These are phyloP conservation scores for Trypethelium eluteriae DNA, from an alignment of 495 filamentous ascomycete genomes.

Conservation along the genomic window DNA sequence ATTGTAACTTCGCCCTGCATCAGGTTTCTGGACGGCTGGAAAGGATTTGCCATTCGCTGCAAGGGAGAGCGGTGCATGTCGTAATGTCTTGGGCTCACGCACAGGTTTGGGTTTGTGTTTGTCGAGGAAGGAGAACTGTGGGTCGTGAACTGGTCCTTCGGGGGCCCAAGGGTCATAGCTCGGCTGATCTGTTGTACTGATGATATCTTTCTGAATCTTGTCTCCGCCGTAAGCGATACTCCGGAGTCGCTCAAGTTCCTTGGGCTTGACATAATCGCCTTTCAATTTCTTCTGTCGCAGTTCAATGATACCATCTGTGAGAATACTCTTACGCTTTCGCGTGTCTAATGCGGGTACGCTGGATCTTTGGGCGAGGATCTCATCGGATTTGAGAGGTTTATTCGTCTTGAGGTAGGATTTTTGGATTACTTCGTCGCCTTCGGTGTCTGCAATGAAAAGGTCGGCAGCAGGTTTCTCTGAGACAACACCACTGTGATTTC, in stretches of 20 bases:
- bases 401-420: slow-evolving; percentile 55
- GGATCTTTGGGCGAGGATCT: slow-evolving; percentile 80
- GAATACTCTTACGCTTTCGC: slow-evolving; percentile 59
- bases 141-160: slow-evolving; percentile 35
- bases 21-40: slow-evolving; percentile 70
- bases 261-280: slow-evolving; percentile 64
- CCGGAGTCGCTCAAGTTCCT: slow-evolving; percentile 69
- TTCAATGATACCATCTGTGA: slow-evolving; percentile 61
- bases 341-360: slow-evolving; percentile 67
- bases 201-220: slow-evolving; percentile 46
- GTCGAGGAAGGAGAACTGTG: slow-evolving; percentile 41
- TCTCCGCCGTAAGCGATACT: slow-evolving; percentile 57
- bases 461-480: slow-evolving; percentile 69
- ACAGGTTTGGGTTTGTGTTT: slow-evolving; percentile 42
- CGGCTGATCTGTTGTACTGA: slow-evolving; percentile 45
- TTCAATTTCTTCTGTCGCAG: slow-evolving; percentile 61
- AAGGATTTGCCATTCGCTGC: slow-evolving; percentile 66
- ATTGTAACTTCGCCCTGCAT: slow-evolving; percentile 83
- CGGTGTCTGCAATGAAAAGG: slow-evolving; percentile 74
- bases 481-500: slow-evolving; percentile 61
- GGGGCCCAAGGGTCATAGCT: slow-evolving; percentile 73
- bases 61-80: slow-evolving; percentile 68
- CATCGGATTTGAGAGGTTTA: slow-evolving; percentile 76
- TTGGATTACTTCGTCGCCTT: slow-evolving; percentile 54
- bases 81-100: slow-evolving; percentile 68